Evolutionary conservation across 805 yeast genomes (phyloP), one percentile per base, ranked within the genome.

Genomic region (Kregervanrija fluxuum): DNA sequence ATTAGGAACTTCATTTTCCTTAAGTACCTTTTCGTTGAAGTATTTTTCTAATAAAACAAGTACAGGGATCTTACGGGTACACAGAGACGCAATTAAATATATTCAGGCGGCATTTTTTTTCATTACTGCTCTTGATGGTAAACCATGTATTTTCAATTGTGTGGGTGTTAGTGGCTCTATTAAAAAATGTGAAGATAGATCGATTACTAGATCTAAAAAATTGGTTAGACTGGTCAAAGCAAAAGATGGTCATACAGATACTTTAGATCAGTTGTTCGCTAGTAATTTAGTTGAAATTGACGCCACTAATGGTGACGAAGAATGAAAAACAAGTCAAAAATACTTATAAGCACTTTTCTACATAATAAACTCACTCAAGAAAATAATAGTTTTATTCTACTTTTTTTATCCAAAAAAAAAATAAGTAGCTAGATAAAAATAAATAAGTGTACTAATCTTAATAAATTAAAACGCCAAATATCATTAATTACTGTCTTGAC

Each of bases 81-180:
- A 82, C 8, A 62, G 95, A 45, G 84, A 77, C 38, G 79, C 80
- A 45, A 74, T 70, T 41, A 77, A 80, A 37, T 54, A 75, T 3
- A 75, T 87, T 1, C 68, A 86, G 46, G 86, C 83, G 0, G 86
- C 95, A 0, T 60, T 91, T 48, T 66, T 79, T 1, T 60, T 80
- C 40, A 74, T 82, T 10, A 69, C 68, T 35, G 65, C 66, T 30
- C 54, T 88, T 2, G 79, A 71, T 13, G 78, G 73, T 16, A 56
- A 57, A 30, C 64, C 65, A 6, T 74, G 79, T 4, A 71, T 83
- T 10, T 61, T 89, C 12, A 70, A 80, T 44, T 81, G 85, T 30
- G 65, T 75, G 4, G 84, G 82, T 46, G 79, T 86, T 0, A 82
- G 95, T 56, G 98, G 96, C 0, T 88, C 96, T 0, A 89, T 90